These are phyloP conservation scores for Calonectria honghensis DNA, from an alignment of 2,329 filamentous ascomycete genomes.

Conservation along the genomic window DNA sequence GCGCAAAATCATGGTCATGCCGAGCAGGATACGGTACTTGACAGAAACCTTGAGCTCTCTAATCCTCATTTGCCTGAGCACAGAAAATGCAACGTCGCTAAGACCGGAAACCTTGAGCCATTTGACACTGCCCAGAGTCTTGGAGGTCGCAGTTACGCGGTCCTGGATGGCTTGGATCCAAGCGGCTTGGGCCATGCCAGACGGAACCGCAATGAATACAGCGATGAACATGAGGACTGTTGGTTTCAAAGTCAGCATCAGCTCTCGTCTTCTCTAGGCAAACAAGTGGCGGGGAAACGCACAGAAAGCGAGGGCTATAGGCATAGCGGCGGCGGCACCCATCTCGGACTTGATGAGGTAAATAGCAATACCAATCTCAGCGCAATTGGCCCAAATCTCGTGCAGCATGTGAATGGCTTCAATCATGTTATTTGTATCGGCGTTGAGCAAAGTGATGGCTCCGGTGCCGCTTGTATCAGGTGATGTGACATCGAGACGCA, in stretches of 20 bases:
- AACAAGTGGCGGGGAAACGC: slow-evolving; percentile 56
- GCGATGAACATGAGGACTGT: slow-evolving; percentile 59
- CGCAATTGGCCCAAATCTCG: slow-evolving; percentile 49
- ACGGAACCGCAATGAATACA: slow-evolving; percentile 52
- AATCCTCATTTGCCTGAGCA: slow-evolving; percentile 47
- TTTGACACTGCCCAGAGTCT: slow-evolving; percentile 70
- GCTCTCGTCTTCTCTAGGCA: not conserved
- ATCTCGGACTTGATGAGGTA: slow-evolving; percentile 60
- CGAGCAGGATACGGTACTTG: slow-evolving; percentile 49
- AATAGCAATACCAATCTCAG: slow-evolving; percentile 55
- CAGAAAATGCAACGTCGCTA: slow-evolving; percentile 59
- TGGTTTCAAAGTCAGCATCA: not conserved
- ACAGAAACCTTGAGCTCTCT: slow-evolving; percentile 49
- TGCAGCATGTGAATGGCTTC: slow-evolving; percentile 46
- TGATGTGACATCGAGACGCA: slow-evolving; percentile 46
- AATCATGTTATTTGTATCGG: slow-evolving; percentile 54
- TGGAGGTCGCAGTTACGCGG: slow-evolving; percentile 68
- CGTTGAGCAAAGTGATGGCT: slow-evolving; percentile 54
- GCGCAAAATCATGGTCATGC: slow-evolving; percentile 43
- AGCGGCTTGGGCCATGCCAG: slow-evolving; percentile 60
- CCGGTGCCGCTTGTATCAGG: slow-evolving; percentile 46
- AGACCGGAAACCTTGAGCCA: slow-evolving; percentile 70
- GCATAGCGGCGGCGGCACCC: slow-evolving; percentile 63
- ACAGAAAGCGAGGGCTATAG: slow-evolving; percentile 67
- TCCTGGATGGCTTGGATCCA: slow-evolving; percentile 71